These are phyloP conservation scores for Fonsecaea nubica DNA, from an alignment of 2,329 filamentous ascomycete species.

Conservation along the genomic window DNA sequence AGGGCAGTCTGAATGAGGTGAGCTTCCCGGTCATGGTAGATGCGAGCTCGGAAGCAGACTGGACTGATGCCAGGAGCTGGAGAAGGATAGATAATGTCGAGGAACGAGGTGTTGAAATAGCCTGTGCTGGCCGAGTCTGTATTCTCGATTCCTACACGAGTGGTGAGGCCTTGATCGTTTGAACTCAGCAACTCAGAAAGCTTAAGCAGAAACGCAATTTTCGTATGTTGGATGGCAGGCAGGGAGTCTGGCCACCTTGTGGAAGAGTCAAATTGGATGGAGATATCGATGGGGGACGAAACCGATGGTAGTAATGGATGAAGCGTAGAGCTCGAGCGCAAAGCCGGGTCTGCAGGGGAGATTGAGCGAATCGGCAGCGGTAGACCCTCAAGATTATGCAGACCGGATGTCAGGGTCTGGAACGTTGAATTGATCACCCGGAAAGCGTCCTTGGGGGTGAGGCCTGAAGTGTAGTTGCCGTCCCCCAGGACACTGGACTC, in stretches of 20 bases:
- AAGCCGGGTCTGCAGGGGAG: constrained; percentile 71
- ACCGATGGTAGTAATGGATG: constrained; percentile 41
- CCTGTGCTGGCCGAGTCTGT: constrained; percentile 46
- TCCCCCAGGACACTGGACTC: constrained; percentile 25
- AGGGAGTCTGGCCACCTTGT: constrained; percentile 93
- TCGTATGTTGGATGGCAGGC: constrained; percentile 88
- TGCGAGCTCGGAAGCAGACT: constrained; percentile 79
- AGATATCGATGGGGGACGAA: constrained; percentile 70
- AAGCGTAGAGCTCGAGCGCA: constrained; percentile 70
- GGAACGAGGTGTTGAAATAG: constrained; percentile 42
- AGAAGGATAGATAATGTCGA: constrained; percentile 78
- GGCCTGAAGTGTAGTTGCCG: constrained; percentile 1
- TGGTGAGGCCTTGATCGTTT: constrained; percentile 65
- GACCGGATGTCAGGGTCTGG: constrained; percentile 68
- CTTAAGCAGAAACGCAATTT: constrained; percentile 81
- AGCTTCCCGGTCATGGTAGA: constrained; percentile 87
- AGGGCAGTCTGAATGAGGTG: constrained; percentile 78
- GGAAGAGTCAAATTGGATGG: constrained; percentile 92
- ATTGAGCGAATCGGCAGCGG: constrained; percentile 87
- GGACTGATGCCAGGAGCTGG: constrained; percentile 49
- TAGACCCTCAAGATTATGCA: constrained; percentile 78
- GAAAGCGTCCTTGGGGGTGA: constrained; percentile 34
- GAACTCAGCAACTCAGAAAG: constrained; percentile 75
- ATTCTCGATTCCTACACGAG: constrained; percentile 82
- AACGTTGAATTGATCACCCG: constrained; percentile 59